Base-by-base conservation (phyloP, 139 green algal species). In the Picochlorum sp. region DNA sequence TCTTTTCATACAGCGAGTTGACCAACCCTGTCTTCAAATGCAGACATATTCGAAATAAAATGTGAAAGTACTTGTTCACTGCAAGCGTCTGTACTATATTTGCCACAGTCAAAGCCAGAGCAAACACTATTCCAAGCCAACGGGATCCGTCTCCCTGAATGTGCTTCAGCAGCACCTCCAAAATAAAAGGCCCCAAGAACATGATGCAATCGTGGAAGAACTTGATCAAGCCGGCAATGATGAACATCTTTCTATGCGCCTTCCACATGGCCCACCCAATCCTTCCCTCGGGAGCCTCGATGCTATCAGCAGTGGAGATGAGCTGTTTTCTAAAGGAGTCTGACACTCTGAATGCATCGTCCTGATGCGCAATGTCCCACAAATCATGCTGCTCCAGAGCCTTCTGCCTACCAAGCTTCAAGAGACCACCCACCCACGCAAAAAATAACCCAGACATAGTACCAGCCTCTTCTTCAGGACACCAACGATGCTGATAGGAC, bases 31-130 rank as follows among this genome's bases (percentile, higher is more conserved):
- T 49, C 62, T 90, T 90, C 37, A 91, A 45, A 65, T 88, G 83
- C 49, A 89, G 71, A 16, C 63, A 73, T 54, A 92, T 81, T 62
- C 86, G 72, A 79, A 88, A 94, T 6, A 94, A 68, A 7, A 76
- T 72, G 69, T 96, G 81, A 74, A 93, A 95, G 78, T 93, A 95
- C 15, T 62, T 63, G 54, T 96, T 96, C 28, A 92, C 67, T 4
- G 66, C 71, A 8, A 95, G 62, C 1, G 77, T 90, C 67, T 95
- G 79, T 18, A 85, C 7, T 7, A 85, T 45, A 5, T 60, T 70
- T 13, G 72, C 66, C 0, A 5, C 56, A 13, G 86, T 66, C 69
- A 95, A 49, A 0, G 63, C 75, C 2, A 58, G 11, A 34, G 76
- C 75, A 45, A 85, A 58, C 14, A 45, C 68, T 23, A 85, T 65